Base-by-base conservation (phyloP, 345 rosid species). In the Camelina laxa region DNA sequence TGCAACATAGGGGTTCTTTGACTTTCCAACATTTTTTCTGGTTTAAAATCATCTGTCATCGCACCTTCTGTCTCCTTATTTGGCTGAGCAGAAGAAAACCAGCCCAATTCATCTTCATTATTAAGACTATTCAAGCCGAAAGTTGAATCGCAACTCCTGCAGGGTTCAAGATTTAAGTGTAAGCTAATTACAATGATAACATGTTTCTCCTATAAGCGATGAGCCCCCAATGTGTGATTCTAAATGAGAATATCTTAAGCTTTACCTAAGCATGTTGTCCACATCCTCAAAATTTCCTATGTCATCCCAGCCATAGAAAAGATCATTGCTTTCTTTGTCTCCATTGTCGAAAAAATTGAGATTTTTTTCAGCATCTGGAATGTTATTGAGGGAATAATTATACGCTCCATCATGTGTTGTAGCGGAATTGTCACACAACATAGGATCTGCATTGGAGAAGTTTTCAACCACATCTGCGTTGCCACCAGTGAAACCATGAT, bases 211-310 rank as follows among this genome's bases (percentile, higher is more conserved):
- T 21, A 47, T 30, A 54, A 64, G 65, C 15, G 14, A 61, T 38
- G 54, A 61, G 17, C 38, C 48, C 22, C 49, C 49, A 21, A 39
- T 27, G 56, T 14, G 21, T 42, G 56, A 77, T 12, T 39, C 49
- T 24, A 9, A 24, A 58, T 49, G 53, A 69, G 17, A 41, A 22
- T 55, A 53, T 70, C 9, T 27, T 24, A 71, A 70, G 0, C 4
- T 42, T 80, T 76, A 93, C 98, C 98, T 87, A 65, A 93, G 90
- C 92, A 93, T 89, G 79, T 83, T 83, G 83, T 93, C 91, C 74
- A 93, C 91, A 80, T 93, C 98, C 82, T 91, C 98, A 80, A 93
- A 91, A 77, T 87, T 89, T 44, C 85, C 97, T 17, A 93, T 84
- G 62, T 93, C 97, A 69, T 86, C 86, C 98, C 97, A 93, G 30